Base-by-base conservation (phyloP, 441 rosid genomes). In the Melastoma candidum region DNA sequence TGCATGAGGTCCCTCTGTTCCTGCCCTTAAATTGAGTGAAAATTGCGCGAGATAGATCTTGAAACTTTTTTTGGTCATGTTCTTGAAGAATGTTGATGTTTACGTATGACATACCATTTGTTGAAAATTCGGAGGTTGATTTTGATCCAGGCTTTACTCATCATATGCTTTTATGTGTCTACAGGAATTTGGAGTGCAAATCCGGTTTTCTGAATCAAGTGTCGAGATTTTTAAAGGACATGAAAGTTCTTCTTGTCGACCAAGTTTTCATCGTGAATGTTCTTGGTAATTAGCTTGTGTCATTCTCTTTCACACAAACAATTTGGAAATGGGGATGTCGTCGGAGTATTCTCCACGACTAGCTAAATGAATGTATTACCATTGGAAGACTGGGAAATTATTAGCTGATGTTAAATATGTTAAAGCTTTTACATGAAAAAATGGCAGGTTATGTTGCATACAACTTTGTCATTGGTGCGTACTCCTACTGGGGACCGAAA, bases 401-500 rank as follows among this genome's bases (percentile, higher is more conserved):
- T 11, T 12, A 59, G 17, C 47, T 17, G 51, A 32, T 45, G 25
- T 17, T 26, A 27, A 3, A 52, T 36, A 45, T 26, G 36, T 47
- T 46, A 48, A 32, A 32, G 6, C 41, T 32, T 32, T 32, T 32
- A 2, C 7, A 32, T 32, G 7, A 32, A 32, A 29, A 32, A 32
- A 46, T 17, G 41, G 41, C 77, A 90, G 98, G 98, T 48, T 79
- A 84, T 68, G 68, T 86, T 50, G 81, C 80, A 27, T 92, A 92
- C 82, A 92, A 69, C 72, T 92, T 88, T 46, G 98, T 92, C 63
- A 46, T 92, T 47, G 97, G 98, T 46, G 97, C 98, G 53, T 92
- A 92, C 74, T 88, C 97, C 7, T 92, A 85, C 63, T 92, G 97
- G 97, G 95, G 97, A 4, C 98, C 97, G 46, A 92, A 92, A 73